Evolutionary conservation across 805 yeast species (phyloP), one percentile per base, ranked within the genome.

Genomic region (Kuraishia floccosa): DNA sequence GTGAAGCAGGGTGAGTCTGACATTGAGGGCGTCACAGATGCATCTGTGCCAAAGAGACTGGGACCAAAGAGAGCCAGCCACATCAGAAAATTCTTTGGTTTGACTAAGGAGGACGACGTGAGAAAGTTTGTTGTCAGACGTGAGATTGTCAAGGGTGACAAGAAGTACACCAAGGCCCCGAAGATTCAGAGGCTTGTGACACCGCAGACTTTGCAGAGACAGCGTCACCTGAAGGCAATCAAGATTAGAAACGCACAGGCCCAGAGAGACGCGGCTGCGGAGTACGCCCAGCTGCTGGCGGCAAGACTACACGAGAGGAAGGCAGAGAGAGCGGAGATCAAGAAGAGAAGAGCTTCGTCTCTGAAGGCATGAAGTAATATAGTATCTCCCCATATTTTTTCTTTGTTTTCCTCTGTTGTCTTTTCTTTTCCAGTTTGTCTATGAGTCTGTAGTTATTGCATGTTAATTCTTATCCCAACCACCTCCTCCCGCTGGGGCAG

Each of bases 41-140:
- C 75, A 58, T 77, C 87, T 62, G 79, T 80, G 59, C 96, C 98
- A 72, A 91, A 89, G 81, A 87, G 97, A 78, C 81, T 91, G 62
- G 98, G 98, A 61, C 98, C 98, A 71, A 91, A 91, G 94, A 86
- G 98, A 82, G 98, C 98, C 61, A 89, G 86, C 93, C 71, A 89
- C 89, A 91, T 91, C 69, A 87, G 97, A 82, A 89, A 91, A 72
- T 91, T 91, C 94, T 91, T 84, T 63, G 97, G 96, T 72, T 81
- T 85, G 57, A 62, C 93, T 69, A 82, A 84, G 75, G 94, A 82
- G 65, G 93, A 82, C 56, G 94, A 83, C 57, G 89, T 82, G 47
- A 76, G 83, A 63, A 65, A 66, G 69, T 91, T 75, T 68, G 98
- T 91, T 54, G 78, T 91, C 61, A 91, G 97, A 76, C 87, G 98